Evolutionary conservation across 2,329 filamentous ascomycete species (phyloP), one percentile per base, ranked within the genome.

Genomic region (Arthrinium phaeospermum): DNA sequence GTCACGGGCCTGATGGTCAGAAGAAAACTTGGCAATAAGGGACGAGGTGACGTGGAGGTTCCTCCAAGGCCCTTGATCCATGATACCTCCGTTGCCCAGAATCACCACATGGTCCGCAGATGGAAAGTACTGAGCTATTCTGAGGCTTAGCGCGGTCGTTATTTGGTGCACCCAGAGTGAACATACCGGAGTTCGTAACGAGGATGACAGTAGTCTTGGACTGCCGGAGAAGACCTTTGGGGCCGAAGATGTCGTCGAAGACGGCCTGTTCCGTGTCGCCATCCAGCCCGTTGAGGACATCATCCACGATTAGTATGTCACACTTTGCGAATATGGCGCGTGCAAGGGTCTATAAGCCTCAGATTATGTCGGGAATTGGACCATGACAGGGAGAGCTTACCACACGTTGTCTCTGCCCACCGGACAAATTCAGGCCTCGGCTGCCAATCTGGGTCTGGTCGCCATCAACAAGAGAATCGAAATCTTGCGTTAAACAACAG

Each of bases 211-310:
- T 81, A 16, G 76, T 79, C 1, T 74, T 72, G 4, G 73, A 68
- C 24, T 75, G 73, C 12, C 76, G 75, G 0, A 83, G 71, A 0
- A 83, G 70, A 0, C 84, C 83, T 3, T 74, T 67, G 0, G 76
- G 67, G 0, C 77, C 78, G 19, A 84, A 74, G 0, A 83, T 67
- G 51, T 81, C 81, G 0, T 74, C 44, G 49, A 83, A 74, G 6
- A 83, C 75, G 0, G 73, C 47, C 12, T 70, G 70, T 37, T 82
- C 79, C 0, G 83, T 84, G 22, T 79, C 76, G 1, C 77, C 78
- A 57, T 84, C 83, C 0, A 84, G 73, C 1, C 77, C 81, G 67
- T 80, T 83, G 68, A 84, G 81, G 1, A 75, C 78, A 68, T 84
- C 83, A 41, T 84, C 83, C 0, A 84, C 72, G 0, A 85, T 49